These are phyloP conservation scores for Amanita jacksonii DNA, from an alignment of 768 basidiomycete genomes.

Conservation along the genomic window DNA sequence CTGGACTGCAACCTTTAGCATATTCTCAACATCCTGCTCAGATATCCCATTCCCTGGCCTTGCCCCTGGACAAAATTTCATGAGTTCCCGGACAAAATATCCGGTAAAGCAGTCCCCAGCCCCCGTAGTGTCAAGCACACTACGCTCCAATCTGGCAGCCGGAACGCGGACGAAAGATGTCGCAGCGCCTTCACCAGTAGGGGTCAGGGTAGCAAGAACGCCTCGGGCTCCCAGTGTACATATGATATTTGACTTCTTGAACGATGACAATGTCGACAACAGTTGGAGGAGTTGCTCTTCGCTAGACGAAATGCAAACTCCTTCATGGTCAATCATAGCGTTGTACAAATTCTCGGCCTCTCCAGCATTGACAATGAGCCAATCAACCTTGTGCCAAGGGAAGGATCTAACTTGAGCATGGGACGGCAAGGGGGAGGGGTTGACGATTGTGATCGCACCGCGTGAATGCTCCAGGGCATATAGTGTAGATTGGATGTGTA, in stretches of 20 bases:
- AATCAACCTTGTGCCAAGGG: conserved; percentile 41
- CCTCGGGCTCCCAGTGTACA: conserved; percentile 49
- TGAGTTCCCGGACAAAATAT: conserved; percentile 47
- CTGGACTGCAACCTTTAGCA: conserved; percentile 33
- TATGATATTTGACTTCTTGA: conserved; percentile 36
- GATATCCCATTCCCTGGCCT: conserved; percentile 18
- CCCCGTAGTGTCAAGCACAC: conserved; percentile 45
- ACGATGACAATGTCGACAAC: conserved; percentile 16
- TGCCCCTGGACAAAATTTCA: conserved; percentile 26
- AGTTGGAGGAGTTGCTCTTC: conserved; percentile 13
- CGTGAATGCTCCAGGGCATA: conserved; percentile 21
- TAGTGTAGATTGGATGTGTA: conserved; percentile 33
- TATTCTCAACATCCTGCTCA: conserved; percentile 21
- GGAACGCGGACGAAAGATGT: conserved; percentile 30
- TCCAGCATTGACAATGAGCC: conserved; percentile 48
- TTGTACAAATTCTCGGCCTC: conserved; percentile 33
- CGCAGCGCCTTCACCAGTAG: conserved; percentile 14
- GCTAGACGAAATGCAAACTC: neutral
- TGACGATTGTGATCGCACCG: conserved; percentile 32
- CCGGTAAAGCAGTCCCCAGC: conserved; percentile 60
- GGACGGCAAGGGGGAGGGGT: conserved; percentile 49
- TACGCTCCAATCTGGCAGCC: conserved; percentile 33
- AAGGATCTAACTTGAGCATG: conserved; percentile 28
- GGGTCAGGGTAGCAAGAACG: conserved; percentile 33
- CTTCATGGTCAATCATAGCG: conserved; percentile 14